Conservation (phyloP, 2,329 filamentous ascomycete species). For the Aspergillus sp. region DNA sequence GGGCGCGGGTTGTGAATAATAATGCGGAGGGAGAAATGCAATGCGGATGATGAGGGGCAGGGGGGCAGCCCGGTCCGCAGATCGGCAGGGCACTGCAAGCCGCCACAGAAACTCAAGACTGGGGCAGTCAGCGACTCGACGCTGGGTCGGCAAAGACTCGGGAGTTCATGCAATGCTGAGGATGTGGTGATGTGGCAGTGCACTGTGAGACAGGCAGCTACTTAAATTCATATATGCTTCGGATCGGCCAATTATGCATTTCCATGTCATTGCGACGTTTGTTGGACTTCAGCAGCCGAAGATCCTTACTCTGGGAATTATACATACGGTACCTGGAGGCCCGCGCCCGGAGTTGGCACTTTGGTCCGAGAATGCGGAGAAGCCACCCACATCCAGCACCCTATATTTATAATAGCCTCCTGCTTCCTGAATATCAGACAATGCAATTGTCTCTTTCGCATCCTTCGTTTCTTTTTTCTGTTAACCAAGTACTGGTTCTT, state of each 20-base stretch:
- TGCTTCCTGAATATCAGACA: not conserved
- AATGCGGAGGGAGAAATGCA: not conserved
- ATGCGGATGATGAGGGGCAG: not conserved
- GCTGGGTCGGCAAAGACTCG: constrained; percentile 2
- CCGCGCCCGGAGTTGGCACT: not conserved
- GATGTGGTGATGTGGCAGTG: not conserved
- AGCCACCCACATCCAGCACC: not conserved
- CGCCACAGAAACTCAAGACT: not conserved
- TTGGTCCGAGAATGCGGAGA: constrained; percentile 4
- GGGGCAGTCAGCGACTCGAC: not conserved
- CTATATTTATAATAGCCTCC: not conserved
- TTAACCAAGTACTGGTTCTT: not conserved
- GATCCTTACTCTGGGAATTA: not conserved
- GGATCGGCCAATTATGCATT: not conserved
- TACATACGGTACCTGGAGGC: not conserved
- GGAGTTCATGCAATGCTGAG: not conserved
- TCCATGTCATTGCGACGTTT: not conserved
- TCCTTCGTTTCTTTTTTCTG: too few species aligned
- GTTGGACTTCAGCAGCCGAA: not conserved
- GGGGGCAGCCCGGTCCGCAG: not conserved
- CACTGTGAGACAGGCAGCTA: not conserved
- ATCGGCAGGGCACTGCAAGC: not conserved
- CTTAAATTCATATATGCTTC: not conserved
- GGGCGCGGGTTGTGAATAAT: not conserved
- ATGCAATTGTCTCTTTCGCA: not conserved